These are phyloP conservation scores for Colletotrichum sp. DNA, from an alignment of 2,329 filamentous ascomycete genomes.

Conservation along the genomic window DNA sequence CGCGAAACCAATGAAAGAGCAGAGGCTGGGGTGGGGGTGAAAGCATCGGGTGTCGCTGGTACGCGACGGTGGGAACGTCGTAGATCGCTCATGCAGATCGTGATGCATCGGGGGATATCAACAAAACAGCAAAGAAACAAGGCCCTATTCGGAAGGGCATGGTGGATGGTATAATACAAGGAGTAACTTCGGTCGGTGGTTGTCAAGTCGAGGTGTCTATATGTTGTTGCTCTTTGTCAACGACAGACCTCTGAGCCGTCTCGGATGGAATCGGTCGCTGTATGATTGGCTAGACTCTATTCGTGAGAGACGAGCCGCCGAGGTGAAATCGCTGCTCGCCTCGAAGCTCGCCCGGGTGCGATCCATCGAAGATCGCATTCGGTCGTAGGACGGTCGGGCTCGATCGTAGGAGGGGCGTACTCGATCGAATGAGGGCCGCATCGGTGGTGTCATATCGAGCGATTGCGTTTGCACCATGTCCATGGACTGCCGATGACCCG, in stretches of 20 bases:
- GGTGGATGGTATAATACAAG: slow-evolving; percentile 29
- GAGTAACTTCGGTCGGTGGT: background rate
- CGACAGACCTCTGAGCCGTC: slow-evolving; percentile 48
- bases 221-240: slow-evolving; percentile 44
- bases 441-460: slow-evolving; percentile 26
- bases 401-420: slow-evolving; percentile 67
- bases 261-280: slow-evolving; percentile 33
- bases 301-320: slow-evolving; percentile 81
- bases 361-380: slow-evolving; percentile 87
- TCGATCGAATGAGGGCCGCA: slow-evolving; percentile 24
- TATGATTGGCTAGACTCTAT: slow-evolving; percentile 76
- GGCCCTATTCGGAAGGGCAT: background rate
- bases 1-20: slow-evolving; percentile 25
- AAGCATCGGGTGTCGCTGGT: slow-evolving; percentile 21
- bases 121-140: slow-evolving; percentile 31
- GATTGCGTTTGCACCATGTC: slow-evolving; percentile 43
- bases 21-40: slow-evolving; percentile 12
- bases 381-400: slow-evolving; percentile 84
- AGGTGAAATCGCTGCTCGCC: slow-evolving; percentile 88
- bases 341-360: slow-evolving; percentile 84
- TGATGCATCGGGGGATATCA: slow-evolving; percentile 45
- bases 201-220: slow-evolving; percentile 25
- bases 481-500: slow-evolving; percentile 66
- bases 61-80: slow-evolving; percentile 28
- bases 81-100: slow-evolving; percentile 58